phyloP scores from a whole-genome alignment of 441 rosid species.

The Melastoma candidum region DNA sequence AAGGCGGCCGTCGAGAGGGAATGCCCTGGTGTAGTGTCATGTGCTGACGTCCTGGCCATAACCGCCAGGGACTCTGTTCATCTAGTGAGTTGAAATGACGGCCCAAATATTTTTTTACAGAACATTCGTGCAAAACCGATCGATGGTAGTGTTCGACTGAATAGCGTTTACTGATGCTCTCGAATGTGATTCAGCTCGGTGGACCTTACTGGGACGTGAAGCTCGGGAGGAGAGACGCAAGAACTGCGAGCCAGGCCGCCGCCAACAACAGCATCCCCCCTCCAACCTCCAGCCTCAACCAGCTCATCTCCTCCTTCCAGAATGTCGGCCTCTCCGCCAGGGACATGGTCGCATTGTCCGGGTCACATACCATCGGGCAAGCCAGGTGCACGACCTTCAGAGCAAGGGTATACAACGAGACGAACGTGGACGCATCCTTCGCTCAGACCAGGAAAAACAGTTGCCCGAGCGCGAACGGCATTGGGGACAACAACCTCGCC shows the following conservation, averaged over 20 bases:
- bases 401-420: slow-evolving; percentile 1
- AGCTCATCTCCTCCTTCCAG: slow-evolving; percentile 8
- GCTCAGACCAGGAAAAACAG: background rate
- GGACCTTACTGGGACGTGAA: slow-evolving; percentile 29
- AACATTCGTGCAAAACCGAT: background rate
- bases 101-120: no score
- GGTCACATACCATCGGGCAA: slow-evolving; percentile 16
- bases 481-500: background rate
- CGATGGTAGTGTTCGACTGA: background rate
- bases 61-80: slow-evolving; percentile 69
- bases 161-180: background rate
- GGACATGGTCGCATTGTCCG: slow-evolving; percentile 24
- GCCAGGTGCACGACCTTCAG: slow-evolving; percentile 2
- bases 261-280: slow-evolving; percentile 16
- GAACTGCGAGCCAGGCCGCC: slow-evolving; percentile 5
- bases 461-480: background rate
- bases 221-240: slow-evolving; percentile 14
- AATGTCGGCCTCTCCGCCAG: slow-evolving; percentile 10
- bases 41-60: slow-evolving; percentile 83
- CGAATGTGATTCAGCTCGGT: slow-evolving; percentile 39
- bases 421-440: background rate
- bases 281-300: slow-evolving; percentile 11
- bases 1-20: slow-evolving; percentile 69
- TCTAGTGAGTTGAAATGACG: slow-evolving; percentile 27
- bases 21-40: slow-evolving; percentile 85